Base-by-base conservation (phyloP, 2,329 filamentous ascomycete species). In the Tolypocladium endophyticum region DNA sequence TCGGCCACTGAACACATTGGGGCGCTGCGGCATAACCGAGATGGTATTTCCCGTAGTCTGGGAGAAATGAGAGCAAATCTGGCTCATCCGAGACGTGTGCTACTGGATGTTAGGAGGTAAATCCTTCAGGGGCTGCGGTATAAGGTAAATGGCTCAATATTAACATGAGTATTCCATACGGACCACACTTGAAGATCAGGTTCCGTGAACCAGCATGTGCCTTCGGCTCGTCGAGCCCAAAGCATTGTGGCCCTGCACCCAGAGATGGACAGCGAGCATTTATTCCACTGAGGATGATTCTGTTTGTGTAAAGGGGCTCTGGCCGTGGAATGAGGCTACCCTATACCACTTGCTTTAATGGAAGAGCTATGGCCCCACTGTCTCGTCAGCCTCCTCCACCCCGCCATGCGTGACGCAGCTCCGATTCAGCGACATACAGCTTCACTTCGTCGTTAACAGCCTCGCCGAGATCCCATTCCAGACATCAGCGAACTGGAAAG, bases 351-450 rank as follows among this genome's bases (percentile, higher is more conserved):
- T 25, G 5, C 1, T 45, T 16, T n/a, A 11, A 9, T 12, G 43
- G 8, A 16, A 25, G 41, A 47, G 43, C 43, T 14, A 23, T 23
- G 23, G 43, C 43, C 12, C 50, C 30, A 50, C 47, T 18, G 14
- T 47, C 11, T 16, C 18, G 47, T 53, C 50, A 53, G 59, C 62
- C 56, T 61, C 65, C 64, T 61, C 62, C 65, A 65, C 69, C 70
- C 69, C 69, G 61, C 70, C 65, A 66, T 65, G 63, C 64, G 69
- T 71, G 69, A 72, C 70, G 69, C 70, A 71, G 67, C 68, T 62
- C 65, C 63, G 18, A n/a, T 35, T 9, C 50, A 33, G 30, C 50
- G 30, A 18, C 18, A n/a, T 23, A n/a, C 50, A 53, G 50, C 50
- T 53, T 63, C 57, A 63, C 33, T 7, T 35, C 57, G 7, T 23